Evolutionary conservation across 805 yeast genomes (phyloP).

Genomic region (Torulaspora indica): DNA sequence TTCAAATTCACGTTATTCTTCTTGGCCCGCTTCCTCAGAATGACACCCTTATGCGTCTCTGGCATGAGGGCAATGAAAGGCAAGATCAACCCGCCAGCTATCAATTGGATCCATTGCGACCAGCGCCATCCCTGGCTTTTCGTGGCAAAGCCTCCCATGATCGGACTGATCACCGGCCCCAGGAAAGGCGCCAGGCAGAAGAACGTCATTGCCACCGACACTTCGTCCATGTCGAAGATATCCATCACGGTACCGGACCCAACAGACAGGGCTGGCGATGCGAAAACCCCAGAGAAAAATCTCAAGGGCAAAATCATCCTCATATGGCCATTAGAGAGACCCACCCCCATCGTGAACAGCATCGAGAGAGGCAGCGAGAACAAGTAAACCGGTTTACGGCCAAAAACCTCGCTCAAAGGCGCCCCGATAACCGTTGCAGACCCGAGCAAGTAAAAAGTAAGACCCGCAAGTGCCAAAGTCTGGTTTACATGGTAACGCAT

Average conservation of each 20-base stretch:
- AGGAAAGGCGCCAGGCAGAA: constrained; percentile 74
- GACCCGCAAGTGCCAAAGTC: constrained; percentile 60
- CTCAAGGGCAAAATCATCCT: constrained; percentile 60
- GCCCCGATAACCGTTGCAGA: constrained; percentile 69
- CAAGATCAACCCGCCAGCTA: constrained; percentile 54
- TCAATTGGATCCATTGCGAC: constrained; percentile 66
- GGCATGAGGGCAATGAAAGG: constrained; percentile 48
- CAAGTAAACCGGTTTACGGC: constrained; percentile 59
- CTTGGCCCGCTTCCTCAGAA: constrained; percentile 55
- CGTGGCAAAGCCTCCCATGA: constrained; percentile 68
- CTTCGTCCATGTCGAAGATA: constrained; percentile 60
- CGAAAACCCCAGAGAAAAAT: constrained; percentile 68
- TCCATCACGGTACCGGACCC: constrained; percentile 84
- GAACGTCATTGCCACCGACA: constrained; percentile 71
- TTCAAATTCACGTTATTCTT: constrained; percentile 52
- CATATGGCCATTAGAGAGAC: constrained; percentile 53
- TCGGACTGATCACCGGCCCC: constrained; percentile 77
- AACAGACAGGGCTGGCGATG: constrained; percentile 78
- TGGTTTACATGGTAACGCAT: constrained; percentile 48
- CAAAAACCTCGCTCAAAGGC: constrained; percentile 65
- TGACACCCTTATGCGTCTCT: constrained; percentile 69
- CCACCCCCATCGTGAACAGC: constrained; percentile 72
- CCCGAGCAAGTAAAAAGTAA: constrained; percentile 67
- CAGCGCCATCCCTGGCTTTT: constrained; percentile 61
- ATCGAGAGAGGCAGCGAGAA: constrained; percentile 59